A percentile compares a stretch with the other conserved stretches of the same genome.
Evolutionary conservation across 768 basidiomycete genomes (phyloP).

Genomic region (Cystobasidium ongulense): DNA sequence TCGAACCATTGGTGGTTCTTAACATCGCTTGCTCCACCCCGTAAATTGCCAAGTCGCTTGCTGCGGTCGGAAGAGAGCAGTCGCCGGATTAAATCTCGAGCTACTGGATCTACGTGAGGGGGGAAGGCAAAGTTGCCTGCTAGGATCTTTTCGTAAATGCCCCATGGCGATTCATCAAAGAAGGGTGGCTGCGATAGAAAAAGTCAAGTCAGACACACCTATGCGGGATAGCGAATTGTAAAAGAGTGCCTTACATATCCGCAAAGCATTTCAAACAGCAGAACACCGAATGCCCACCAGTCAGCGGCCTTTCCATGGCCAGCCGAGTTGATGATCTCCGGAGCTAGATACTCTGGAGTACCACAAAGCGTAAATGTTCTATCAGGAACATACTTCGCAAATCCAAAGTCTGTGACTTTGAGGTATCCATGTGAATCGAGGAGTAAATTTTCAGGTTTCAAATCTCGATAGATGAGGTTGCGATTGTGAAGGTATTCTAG

Average conservation of each 20-base stretch:
- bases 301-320: constrained; percentile 97
- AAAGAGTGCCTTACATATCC: constrained; percentile 67
- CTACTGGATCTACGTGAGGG: constrained; percentile 76
- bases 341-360: constrained; percentile 92
- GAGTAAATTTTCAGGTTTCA: constrained; percentile 98
- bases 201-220: background rate
- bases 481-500: constrained; percentile 88
- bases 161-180: constrained; percentile 89
- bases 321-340: constrained; percentile 71
- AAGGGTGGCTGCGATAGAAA: constrained; percentile 58
- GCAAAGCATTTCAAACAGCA: constrained; percentile 97
- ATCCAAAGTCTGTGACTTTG: constrained; percentile 89
- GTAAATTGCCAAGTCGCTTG: constrained; percentile 85
- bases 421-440: constrained; percentile 74
- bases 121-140: constrained; percentile 83
- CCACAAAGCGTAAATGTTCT: constrained; percentile 97
- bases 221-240: background rate
- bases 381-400: constrained; percentile 88
- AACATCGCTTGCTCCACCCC: constrained; percentile 70
- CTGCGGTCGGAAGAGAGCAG: constrained; percentile 87
- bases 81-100: constrained; percentile 74
- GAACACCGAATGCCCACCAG: constrained; percentile 97
- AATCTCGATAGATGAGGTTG: constrained; percentile 95
- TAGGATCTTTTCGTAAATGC: constrained; percentile 96
- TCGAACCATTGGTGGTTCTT: constrained; percentile 84